Conservation (phyloP, 352 stramenopile species). For the Albugo candida region DNA sequence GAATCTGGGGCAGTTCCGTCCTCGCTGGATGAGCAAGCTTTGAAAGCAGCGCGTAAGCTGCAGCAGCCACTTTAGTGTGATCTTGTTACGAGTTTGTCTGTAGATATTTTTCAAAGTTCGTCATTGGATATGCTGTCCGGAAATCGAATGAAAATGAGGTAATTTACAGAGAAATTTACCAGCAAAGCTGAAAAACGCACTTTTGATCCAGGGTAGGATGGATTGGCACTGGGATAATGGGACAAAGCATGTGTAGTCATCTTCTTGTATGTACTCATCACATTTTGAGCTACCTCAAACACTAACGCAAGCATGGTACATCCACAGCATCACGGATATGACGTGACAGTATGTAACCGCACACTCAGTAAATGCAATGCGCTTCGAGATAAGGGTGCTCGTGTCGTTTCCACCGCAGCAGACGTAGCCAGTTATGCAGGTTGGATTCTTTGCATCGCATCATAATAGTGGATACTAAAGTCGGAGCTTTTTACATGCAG, state of each 20-base stretch:
- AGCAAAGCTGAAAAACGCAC: constrained; percentile 22
- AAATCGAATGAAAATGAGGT: constrained; percentile 23
- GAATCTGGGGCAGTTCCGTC: constrained; percentile 16
- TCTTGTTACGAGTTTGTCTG: no score
- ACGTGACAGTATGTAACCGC: constrained; percentile 75
- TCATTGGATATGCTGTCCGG: constrained; percentile 32
- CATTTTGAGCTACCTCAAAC: background rate
- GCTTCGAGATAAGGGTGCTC: constrained; percentile 56
- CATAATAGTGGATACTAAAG: background rate
- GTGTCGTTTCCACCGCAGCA: constrained; percentile 43
- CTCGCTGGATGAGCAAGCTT: constrained; percentile 28
- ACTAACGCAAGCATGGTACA: background rate
- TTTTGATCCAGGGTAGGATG: constrained; percentile 40
- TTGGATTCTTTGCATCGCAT: constrained; percentile 6
- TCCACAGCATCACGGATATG: constrained; percentile 53
- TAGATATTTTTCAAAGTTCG: constrained; percentile 36
- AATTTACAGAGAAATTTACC: constrained; percentile 34
- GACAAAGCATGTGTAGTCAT: constrained; percentile 74
- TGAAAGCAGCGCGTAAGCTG: constrained; percentile 27
- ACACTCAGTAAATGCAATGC: constrained; percentile 61
- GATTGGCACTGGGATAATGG: constrained; percentile 79
- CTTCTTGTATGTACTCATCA: constrained; percentile 34
- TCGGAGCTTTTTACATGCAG: constrained; percentile 9
- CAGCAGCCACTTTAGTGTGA: background rate
- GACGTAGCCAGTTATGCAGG: constrained; percentile 61